phyloP scores from a whole-genome alignment of 208 protist species.

The Acanthamoeba lenticulata region DNA sequence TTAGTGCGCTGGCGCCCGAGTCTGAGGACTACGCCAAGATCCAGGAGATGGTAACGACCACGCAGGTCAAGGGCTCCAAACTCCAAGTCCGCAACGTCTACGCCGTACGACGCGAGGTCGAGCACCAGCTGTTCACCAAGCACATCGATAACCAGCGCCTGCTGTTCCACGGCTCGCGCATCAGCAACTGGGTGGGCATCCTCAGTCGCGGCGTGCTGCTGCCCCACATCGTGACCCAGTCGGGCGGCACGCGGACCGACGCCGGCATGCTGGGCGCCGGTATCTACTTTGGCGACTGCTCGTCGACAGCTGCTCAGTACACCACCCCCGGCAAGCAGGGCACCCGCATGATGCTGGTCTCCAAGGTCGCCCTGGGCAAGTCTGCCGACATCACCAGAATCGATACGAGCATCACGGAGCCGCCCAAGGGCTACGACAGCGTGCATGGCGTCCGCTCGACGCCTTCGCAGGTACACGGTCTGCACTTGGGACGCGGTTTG shows the following conservation, averaged over 20 bases:
- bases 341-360: slow-evolving; percentile 69
- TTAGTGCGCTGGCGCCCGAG: neutral
- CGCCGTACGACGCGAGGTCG: neutral
- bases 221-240: slow-evolving; percentile 69
- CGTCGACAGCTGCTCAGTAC: slow-evolving; percentile 72
- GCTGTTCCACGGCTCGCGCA: neutral
- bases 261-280: slow-evolving; percentile 77
- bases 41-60: neutral
- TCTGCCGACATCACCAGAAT: slow-evolving; percentile 7
- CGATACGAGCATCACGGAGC: slow-evolving; percentile 2
- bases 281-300: slow-evolving; percentile 79
- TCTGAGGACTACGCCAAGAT: neutral
- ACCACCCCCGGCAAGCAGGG: neutral
- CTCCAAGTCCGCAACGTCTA: neutral
- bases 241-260: slow-evolving; percentile 71
- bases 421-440: slow-evolving; percentile 69
- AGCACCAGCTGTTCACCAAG: neutral
- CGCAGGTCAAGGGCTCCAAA: neutral
- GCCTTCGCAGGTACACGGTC: slow-evolving; percentile 78
- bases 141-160: neutral
- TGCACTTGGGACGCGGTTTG: too few species aligned
- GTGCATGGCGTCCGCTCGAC: slow-evolving; percentile 75
- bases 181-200: slow-evolving; percentile 77
- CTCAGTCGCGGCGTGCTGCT: slow-evolving; percentile 76
- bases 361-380: slow-evolving; percentile 74